These are phyloP conservation scores for Henckelia pumila DNA, from an alignment of 257 asterid species.

Conservation along the genomic window DNA sequence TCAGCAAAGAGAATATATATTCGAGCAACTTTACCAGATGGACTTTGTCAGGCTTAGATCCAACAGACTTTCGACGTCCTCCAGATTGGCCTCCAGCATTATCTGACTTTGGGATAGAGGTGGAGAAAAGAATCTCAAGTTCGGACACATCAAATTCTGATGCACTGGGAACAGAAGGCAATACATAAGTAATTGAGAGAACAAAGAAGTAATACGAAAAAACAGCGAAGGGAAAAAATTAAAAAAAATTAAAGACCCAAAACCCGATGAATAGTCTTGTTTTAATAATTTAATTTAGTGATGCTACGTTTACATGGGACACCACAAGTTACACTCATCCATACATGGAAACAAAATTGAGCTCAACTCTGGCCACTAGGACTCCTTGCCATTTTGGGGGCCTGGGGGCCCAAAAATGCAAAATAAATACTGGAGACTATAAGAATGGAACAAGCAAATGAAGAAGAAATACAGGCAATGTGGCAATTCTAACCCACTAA, in stretches of 20 bases:
- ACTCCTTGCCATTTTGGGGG: not conserved
- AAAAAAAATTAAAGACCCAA: conserved; percentile 16
- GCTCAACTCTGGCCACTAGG: not conserved
- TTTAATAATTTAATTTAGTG: not conserved
- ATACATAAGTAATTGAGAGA: conserved; percentile 27
- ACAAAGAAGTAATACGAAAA: not conserved
- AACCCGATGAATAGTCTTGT: conserved; percentile 1
- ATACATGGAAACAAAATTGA: not conserved
- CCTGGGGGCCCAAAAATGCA: conserved; percentile 6
- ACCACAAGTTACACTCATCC: not conserved
- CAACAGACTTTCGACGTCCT: conserved; percentile 81
- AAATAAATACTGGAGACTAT: conserved; percentile 15
- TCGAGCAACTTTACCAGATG: conserved; percentile 71
- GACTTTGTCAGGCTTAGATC: conserved; percentile 81
- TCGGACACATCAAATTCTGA: conserved; percentile 94
- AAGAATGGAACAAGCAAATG: not conserved
- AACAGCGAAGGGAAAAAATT: conserved; percentile 8
- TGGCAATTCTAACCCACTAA: conserved; percentile 21
- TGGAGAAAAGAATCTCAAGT: conserved; percentile 93
- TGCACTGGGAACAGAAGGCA: conserved; percentile 47
- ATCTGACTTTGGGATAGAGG: conserved; percentile 76
- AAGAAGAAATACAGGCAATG: conserved; percentile 11
- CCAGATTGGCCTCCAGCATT: conserved; percentile 70
- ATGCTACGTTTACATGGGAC: not conserved
- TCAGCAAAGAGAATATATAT: conserved; percentile 14